A percentile compares a stretch with the other conserved stretches of the same genome.
Conservation (phyloP, 1,284 basidiomycete genomes). For the Pulchroboletus neoregius region DNA sequence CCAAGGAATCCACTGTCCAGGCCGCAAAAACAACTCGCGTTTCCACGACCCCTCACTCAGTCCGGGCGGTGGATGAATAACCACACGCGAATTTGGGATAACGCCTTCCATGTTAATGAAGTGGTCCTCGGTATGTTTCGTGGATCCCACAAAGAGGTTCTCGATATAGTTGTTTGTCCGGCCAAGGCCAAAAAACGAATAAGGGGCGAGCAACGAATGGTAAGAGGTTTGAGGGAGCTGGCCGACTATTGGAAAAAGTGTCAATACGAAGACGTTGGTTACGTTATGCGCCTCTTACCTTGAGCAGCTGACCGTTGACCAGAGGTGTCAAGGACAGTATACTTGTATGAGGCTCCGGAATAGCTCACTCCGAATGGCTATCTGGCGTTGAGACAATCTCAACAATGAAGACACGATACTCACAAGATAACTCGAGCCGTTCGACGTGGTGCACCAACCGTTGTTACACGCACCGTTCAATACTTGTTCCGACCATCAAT, state of each 20-base stretch:
- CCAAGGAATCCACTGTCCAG: conserved; percentile 97
- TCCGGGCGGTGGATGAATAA: conserved; percentile 79
- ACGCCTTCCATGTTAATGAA: conserved; percentile 93
- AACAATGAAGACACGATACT: conserved; percentile 25
- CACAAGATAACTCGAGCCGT: conserved; percentile 72
- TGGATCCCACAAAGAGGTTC: conserved; percentile 90
- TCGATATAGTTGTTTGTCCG: conserved; percentile 99
- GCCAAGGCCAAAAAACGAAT: conserved; percentile 94
- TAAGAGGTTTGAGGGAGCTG: conserved; percentile 93
- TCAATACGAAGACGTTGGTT: conserved; percentile 4
- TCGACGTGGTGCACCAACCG: conserved; percentile 63
- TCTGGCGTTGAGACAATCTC: conserved; percentile 8
- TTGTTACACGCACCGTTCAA: conserved; percentile 90
- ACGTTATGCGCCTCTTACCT: conserved; percentile 40
- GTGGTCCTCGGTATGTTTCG: conserved; percentile 66
- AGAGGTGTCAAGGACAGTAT: conserved; percentile 93
- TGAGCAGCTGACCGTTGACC: conserved; percentile 88
- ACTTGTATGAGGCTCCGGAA: conserved; percentile 95
- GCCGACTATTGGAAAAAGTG: conserved; percentile 52
- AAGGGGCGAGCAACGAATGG: conserved; percentile 85
- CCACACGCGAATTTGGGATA: conserved; percentile 95
- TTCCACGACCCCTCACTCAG: conserved; percentile 66
- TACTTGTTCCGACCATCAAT: conserved; percentile 45
- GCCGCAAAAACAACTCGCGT: conserved; percentile 86
- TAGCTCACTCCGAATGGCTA: conserved; percentile 93